These are phyloP conservation scores for Nitzschia sp. DNA, from an alignment of 108 stramenopile genomes.

Conservation along the genomic window DNA sequence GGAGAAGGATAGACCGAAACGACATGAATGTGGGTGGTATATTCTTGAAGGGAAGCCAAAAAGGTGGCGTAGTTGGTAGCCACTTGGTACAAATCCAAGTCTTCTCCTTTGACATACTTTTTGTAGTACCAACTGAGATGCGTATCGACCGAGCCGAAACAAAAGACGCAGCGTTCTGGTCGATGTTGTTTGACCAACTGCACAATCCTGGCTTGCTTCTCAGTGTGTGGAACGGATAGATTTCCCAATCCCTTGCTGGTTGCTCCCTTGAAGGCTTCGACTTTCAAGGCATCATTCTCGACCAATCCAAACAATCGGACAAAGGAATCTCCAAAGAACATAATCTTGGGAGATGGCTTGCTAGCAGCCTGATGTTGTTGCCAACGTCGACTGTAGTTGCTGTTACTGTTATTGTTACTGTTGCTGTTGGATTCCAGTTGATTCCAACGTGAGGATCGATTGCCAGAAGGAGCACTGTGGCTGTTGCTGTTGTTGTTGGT, in stretches of 20 bases:
- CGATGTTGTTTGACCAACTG: background rate
- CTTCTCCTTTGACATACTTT: slow-evolving; percentile 6
- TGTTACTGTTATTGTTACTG: background rate
- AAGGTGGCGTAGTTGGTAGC: slow-evolving; percentile 12
- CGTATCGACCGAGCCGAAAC: slow-evolving; percentile 25
- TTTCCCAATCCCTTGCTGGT: slow-evolving; percentile 18
- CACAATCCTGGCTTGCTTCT: background rate
- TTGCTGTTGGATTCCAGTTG: background rate
- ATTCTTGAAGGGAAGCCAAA: slow-evolving; percentile 1
- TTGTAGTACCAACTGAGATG: slow-evolving; percentile 25
- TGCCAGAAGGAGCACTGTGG: background rate
- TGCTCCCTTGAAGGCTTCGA: slow-evolving; percentile 18
- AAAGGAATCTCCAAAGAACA: slow-evolving; percentile 33
- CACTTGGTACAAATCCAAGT: background rate
- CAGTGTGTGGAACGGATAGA: background rate
- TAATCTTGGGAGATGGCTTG: slow-evolving; percentile 1
- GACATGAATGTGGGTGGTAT: background rate
- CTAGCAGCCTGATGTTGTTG: background rate
- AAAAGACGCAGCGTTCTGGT: slow-evolving; percentile 22
- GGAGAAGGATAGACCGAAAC: slow-evolving; percentile 24
- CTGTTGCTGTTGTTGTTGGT: too few relatives aligned
- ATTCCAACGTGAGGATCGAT: background rate
- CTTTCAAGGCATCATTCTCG: slow-evolving; percentile 1
- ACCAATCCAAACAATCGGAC: slow-evolving; percentile 16
- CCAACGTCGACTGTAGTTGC: background rate